Base-by-base conservation (phyloP, 208 protist genomes). In the Strigomonas culicis region DNA sequence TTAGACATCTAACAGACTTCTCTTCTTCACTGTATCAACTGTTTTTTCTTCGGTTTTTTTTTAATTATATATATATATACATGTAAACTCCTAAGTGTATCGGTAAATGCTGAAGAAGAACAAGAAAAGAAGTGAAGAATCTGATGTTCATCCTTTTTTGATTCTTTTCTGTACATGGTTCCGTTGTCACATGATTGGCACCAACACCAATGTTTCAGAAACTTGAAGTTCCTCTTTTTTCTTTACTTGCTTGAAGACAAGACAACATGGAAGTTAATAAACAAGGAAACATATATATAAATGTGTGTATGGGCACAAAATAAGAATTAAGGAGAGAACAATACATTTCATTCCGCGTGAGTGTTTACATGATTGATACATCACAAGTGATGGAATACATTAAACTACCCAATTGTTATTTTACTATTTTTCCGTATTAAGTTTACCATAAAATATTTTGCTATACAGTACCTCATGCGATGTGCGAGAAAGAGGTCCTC, bases 211-310 rank as follows among this genome's bases (percentile, higher is more conserved):
- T 24, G 34, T 31, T 39, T 27, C 30, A 56, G 4, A 53, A 25
- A 57, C 21, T 17, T 60, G 32, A 44, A 43, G 17, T 27, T 53
- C 44, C 44, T 60, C 53, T 57, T 62, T 28, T 49, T 36, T 56
- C n/a, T 27, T 55, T 55, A 55, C 7, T 13, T 62, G 56, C 2
- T 36, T 34, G 24, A 60, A 1, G 10, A 39, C 53, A 47, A 69
- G 31, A 50, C 31, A 22, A 28, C 51, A 49, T 41, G 41, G 25
- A 39, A 61, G 30, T 19, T 58, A 58, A 44, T n/a, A n/a, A n/a
- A n/a, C n/a, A n/a, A 46, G 39, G 39, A 46, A 46, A 46, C 10
- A 46, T n/a, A 46, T 30, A 34, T n/a, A n/a, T n/a, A n/a, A n/a
- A n/a, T n/a, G n/a, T n/a, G n/a, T n/a, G n/a, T n/a, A n/a, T n/a